phyloP scores from a whole-genome alignment of 768 basidiomycete genomes.

The Tulasnella sp. region DNA sequence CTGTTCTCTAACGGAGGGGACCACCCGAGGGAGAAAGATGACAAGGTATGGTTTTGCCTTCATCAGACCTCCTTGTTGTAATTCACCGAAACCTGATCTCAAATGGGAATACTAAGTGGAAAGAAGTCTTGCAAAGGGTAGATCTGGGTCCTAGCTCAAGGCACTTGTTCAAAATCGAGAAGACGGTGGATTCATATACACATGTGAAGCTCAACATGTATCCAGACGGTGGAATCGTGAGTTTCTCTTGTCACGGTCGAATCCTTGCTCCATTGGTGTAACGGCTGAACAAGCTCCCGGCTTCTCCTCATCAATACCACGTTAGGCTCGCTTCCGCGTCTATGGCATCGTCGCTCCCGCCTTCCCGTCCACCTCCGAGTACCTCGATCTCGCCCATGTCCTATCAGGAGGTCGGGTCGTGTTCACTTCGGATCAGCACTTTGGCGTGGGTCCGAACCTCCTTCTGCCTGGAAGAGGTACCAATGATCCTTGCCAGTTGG shows the following conservation, averaged over 20 bases:
- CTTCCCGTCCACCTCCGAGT: conserved; percentile 36
- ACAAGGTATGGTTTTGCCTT: conserved; percentile 36
- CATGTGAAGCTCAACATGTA: conserved; percentile 90
- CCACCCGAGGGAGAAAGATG: conserved; percentile 38
- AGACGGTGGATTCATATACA: conserved; percentile 40
- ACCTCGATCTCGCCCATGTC: conserved; percentile 83
- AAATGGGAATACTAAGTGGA: conserved; percentile 41
- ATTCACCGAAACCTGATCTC: too few species aligned
- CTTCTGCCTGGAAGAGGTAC: conserved; percentile 81
- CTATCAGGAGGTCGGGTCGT: conserved; percentile 81
- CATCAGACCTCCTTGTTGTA: neutral
- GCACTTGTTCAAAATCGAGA: conserved; percentile 71
- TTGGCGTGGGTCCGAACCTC: conserved; percentile 81
- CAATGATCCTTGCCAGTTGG: conserved; percentile 12
- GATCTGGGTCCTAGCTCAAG: conserved; percentile 72
- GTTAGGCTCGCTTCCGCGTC: conserved; percentile 80
- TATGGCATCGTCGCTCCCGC: conserved; percentile 70
- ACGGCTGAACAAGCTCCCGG: too few species aligned
- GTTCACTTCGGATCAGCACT: conserved; percentile 87
- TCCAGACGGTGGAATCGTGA: conserved; percentile 93
- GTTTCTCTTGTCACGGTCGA: conserved; percentile 28
- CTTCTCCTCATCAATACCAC: neutral
- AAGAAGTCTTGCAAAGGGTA: conserved; percentile 61
- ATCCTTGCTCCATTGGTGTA: too few species aligned
- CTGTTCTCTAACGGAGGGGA: conserved; percentile 20